phyloP scores from a whole-genome alignment of 345 rosid species.

The Erucastrum elatum region DNA sequence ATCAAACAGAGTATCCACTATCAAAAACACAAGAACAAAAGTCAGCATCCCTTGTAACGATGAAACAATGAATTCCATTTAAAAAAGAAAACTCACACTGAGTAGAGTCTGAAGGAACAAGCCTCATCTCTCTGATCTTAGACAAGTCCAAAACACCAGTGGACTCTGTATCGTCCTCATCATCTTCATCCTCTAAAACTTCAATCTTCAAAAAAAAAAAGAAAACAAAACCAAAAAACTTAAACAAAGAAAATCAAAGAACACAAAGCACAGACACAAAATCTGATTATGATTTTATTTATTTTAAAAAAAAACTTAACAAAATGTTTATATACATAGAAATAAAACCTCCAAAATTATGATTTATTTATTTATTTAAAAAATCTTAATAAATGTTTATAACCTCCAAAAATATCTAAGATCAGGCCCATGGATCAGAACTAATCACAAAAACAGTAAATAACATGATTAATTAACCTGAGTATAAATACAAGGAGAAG shows the following conservation, averaged over 20 bases:
- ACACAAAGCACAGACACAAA: not conserved
- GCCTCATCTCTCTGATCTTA: slow-evolving; percentile 83
- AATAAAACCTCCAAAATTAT: too few species aligned
- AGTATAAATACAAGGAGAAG: slow-evolving; percentile 84
- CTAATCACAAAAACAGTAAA: not conserved
- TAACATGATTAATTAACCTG: slow-evolving; percentile 49
- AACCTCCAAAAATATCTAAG: not conserved
- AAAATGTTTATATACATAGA: too few species aligned
- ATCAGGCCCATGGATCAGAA: too few species aligned
- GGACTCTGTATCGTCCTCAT: slow-evolving; percentile 65
- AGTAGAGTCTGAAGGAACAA: slow-evolving; percentile 81
- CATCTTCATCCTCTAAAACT: slow-evolving; percentile 57
- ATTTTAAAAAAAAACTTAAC: too few species aligned
- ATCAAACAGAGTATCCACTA: slow-evolving; percentile 58
- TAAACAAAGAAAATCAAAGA: not conserved
- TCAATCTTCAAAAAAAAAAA: slow-evolving; percentile 58
- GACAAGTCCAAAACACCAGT: slow-evolving; percentile 58
- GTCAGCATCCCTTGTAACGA: not conserved
- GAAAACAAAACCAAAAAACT: not conserved
- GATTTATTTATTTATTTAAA: too few species aligned
- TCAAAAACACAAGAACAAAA: too few species aligned
- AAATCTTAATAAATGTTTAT: too few species aligned
- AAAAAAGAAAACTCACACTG: too few species aligned
- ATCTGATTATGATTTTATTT: too few species aligned
- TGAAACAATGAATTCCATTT: not conserved